Evolutionary conservation across 768 basidiomycete genomes (phyloP).

Genomic region (Leccinum broughii): DNA sequence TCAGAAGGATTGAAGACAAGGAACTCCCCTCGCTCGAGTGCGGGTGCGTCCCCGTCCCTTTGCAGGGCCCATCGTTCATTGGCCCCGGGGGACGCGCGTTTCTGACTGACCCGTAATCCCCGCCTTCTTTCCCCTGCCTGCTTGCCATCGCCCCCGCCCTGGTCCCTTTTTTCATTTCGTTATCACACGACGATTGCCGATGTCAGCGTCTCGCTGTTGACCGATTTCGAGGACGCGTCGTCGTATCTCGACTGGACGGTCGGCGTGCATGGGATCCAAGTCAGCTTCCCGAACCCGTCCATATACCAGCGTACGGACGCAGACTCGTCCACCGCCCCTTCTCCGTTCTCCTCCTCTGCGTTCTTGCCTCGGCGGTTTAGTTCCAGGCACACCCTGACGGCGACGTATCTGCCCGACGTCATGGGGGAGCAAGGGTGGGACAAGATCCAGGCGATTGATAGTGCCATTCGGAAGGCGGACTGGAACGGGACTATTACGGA

Average conservation of each 20-base stretch:
- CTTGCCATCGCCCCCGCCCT: neutral
- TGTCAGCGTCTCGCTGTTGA: constrained; percentile 83
- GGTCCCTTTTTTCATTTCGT: neutral
- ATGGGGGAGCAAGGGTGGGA: constrained; percentile 94
- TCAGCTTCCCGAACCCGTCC: constrained; percentile 82
- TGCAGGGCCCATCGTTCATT: neutral
- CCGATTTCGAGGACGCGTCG: constrained; percentile 83
- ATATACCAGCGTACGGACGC: constrained; percentile 42
- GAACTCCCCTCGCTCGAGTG: constrained; percentile 86
- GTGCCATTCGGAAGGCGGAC: constrained; percentile 91
- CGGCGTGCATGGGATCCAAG: constrained; percentile 89
- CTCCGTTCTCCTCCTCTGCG: constrained; percentile 63
- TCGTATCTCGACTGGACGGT: constrained; percentile 93
- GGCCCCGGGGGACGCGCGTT: neutral
- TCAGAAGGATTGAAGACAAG: constrained; percentile 70
- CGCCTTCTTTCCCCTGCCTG: neutral
- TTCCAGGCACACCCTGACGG: constrained; percentile 65
- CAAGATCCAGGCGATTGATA: constrained; percentile 85
- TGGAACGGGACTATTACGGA: constrained; percentile 84
- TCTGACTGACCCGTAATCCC: constrained; percentile 1
- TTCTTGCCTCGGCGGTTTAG: constrained; percentile 55
- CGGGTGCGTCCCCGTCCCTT: constrained; percentile 54
- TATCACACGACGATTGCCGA: neutral
- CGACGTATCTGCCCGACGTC: constrained; percentile 93
- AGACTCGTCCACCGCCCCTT: constrained; percentile 41